These are phyloP conservation scores for Oligophagozyma castellii DNA, from an alignment of 1,139 yeast genomes.

Conservation along the genomic window DNA sequence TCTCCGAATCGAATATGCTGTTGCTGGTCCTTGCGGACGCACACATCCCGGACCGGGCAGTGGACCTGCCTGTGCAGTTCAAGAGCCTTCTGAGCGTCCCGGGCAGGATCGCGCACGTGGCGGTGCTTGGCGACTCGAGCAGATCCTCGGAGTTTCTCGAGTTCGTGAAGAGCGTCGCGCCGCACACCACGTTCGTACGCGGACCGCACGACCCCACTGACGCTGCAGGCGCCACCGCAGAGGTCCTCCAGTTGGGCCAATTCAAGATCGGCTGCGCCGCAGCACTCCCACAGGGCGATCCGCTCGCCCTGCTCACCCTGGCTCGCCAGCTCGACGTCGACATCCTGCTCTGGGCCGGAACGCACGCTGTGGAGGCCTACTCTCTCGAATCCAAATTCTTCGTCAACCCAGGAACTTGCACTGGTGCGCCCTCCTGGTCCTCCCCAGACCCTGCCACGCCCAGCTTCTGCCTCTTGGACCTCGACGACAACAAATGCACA, in stretches of 20 bases:
- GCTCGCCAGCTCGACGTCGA: slow-evolving; percentile 92
- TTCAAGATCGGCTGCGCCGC: slow-evolving; percentile 72
- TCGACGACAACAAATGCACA: slow-evolving; percentile 65
- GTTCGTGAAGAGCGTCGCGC: slow-evolving; percentile 53
- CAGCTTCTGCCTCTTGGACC: slow-evolving; percentile 80
- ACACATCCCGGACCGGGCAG: slow-evolving; percentile 76
- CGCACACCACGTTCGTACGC: slow-evolving; percentile 60
- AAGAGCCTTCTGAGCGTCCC: slow-evolving; percentile 55
- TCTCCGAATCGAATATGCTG: slow-evolving; percentile 45
- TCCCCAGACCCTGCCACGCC: slow-evolving; percentile 1
- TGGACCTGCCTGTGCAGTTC: slow-evolving; percentile 41
- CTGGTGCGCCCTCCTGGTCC: slow-evolving; percentile 50
- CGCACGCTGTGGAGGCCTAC: slow-evolving; percentile 86
- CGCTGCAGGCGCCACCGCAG: background rate
- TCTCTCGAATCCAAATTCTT: slow-evolving; percentile 87
- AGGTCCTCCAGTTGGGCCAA: slow-evolving; percentile 51
- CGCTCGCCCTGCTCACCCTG: slow-evolving; percentile 63
- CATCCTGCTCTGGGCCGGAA: slow-evolving; percentile 90
- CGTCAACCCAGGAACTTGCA: slow-evolving; percentile 90
- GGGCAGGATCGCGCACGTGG: slow-evolving; percentile 70
- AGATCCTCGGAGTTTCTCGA: slow-evolving; percentile 48
- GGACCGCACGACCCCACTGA: slow-evolving; percentile 47
- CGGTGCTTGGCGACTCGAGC: slow-evolving; percentile 79
- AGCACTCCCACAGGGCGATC: slow-evolving; percentile 75
- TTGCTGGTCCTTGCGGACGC: slow-evolving; percentile 85